These are phyloP conservation scores for Vaccinium vitisidaea DNA, from an alignment of 148 eudicot genomes.

Conservation along the genomic window DNA sequence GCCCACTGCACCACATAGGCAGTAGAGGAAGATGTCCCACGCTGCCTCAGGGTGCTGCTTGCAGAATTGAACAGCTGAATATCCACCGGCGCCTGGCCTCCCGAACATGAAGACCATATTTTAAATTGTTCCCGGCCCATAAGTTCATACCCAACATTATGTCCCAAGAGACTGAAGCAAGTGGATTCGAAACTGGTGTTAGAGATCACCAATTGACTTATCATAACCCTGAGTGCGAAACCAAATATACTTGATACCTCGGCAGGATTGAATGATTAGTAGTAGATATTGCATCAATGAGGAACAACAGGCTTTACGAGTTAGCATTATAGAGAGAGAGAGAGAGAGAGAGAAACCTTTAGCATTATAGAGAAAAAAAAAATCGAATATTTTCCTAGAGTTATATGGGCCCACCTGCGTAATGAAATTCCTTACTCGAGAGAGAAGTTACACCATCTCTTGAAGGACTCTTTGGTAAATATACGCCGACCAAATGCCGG, in stretches of 20 bases:
- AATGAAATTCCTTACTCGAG: not conserved
- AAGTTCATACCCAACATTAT: slow-evolving; percentile 98
- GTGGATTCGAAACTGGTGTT: slow-evolving; percentile 33
- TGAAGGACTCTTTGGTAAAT: slow-evolving; percentile 96
- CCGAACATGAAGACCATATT: slow-evolving; percentile 87
- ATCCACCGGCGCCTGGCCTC: slow-evolving; percentile 88
- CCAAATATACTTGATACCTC: too few species aligned
- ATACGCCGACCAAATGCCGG: slow-evolving; percentile 95
- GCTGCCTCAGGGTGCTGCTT: slow-evolving; percentile 88
- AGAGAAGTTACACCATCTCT: slow-evolving; percentile 63
- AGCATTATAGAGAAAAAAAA: too few species aligned
- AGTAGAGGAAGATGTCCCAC: slow-evolving; percentile 85
- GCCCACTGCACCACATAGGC: slow-evolving; percentile 93
- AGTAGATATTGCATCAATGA: too few species aligned
- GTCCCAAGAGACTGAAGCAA: too few species aligned
- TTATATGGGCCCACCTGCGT: too few species aligned
- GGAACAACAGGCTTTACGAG: too few species aligned
- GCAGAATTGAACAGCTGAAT: slow-evolving; percentile 81
- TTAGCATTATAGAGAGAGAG: too few species aligned
- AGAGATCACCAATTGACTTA: too few species aligned
- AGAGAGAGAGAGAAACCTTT: too few species aligned
- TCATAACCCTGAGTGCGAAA: too few species aligned
- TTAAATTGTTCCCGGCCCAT: slow-evolving; percentile 83
- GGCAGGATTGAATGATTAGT: too few species aligned
- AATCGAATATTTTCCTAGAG: too few species aligned